Base-by-base conservation (phyloP, 495 filamentous ascomycete species). In the Talaromyces proteolyticus region DNA sequence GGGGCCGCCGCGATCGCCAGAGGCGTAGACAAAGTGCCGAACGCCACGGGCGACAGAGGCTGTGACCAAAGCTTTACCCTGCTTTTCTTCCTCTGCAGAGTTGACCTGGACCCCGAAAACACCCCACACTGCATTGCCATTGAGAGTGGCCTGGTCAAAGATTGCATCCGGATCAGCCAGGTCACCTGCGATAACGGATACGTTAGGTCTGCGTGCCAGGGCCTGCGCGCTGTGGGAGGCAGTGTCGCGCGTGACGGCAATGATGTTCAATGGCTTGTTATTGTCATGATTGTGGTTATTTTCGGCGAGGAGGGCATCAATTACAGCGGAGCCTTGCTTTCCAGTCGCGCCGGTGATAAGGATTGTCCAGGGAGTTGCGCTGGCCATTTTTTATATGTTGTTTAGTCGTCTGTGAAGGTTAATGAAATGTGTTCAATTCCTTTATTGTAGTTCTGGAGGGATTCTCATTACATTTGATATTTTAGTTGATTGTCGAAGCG, bases 331-430 rank as follows among this genome's bases (percentile, higher is more conserved):
- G 51, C 88, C 87, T 63, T 90, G 87, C 53, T 86, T 78, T 59
- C 85, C 85, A 1, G 84, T 91, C 6, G 83, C 86, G 22, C 87
- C 86, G 21, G 84, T 81, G 53, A 90, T 61, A 43, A 88, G 74
- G 45, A 86, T 60, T 24, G 68, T 51, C 6, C 20, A 21, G 16
- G 41, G 20, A 44, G 17, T 20, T 44, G 41, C 10, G 20, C 18
- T 44, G 41, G 51, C 29, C 51, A 57, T 55, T 26, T 17, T 19
- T 44, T n/a, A n/a, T n/a, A n/a, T n/a, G n/a, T n/a, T n/a, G n/a
- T n/a, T n/a, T n/a, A n/a, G n/a, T n/a, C n/a, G n/a, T n/a, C n/a
- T n/a, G n/a, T n/a, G n/a, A n/a, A n/a, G n/a, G n/a, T n/a, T n/a
- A n/a, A n/a, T n/a, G n/a, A n/a, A n/a, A n/a, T n/a, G n/a, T n/a